Base-by-base conservation (phyloP, 2,329 filamentous ascomycete species). In the Colletotrichum coccodes region DNA sequence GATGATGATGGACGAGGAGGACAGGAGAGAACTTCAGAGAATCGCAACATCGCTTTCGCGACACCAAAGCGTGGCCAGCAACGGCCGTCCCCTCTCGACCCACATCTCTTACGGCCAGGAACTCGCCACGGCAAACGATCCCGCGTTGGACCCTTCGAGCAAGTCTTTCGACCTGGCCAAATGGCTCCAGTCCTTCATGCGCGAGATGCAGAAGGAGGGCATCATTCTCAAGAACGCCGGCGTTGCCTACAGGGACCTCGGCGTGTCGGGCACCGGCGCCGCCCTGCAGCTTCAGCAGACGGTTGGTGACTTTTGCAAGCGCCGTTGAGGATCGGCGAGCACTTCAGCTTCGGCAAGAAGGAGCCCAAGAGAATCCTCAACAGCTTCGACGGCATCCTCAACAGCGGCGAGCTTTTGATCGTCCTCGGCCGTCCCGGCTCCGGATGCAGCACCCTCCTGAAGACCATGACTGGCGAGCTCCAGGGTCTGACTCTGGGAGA, bases 221-320 rank as follows among this genome's bases (percentile, higher is more conserved):
- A 80, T 90, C 52, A 84, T 82, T 66, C 79, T 81, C 70, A 85
- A 81, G 71, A 81, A 82, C 7, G 86, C 90, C 0, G 90, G 90
- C 4, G 83, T 93, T 7, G 85, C 87, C 0, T 93, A 89, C 79
- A 88, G 88, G 68, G 84, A 92, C 59, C 83, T 94, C 38, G 87
- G 87, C 64, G 89, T 94, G 0, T 90, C 84, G 6, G 92, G 92
- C 0, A 90, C 89, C 0, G 91, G 91, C 0, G 85, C 87, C 3
- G 90, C 90, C 0, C 76, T 94, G 28, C 90, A 93, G 71, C 81
- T 93, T 1, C 92, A 94, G 75, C 83, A 89, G 63, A 93, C 88
- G 3, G 89, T 94, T 3, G 84, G 82, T 2, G 89, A 89, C 1
- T 78, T 89, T 8, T 75, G 92, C 26, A 77, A 86, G 82, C 86